These are phyloP conservation scores for Citrullus amarus DNA, from an alignment of 306 rosid species.

Conservation along the genomic window DNA sequence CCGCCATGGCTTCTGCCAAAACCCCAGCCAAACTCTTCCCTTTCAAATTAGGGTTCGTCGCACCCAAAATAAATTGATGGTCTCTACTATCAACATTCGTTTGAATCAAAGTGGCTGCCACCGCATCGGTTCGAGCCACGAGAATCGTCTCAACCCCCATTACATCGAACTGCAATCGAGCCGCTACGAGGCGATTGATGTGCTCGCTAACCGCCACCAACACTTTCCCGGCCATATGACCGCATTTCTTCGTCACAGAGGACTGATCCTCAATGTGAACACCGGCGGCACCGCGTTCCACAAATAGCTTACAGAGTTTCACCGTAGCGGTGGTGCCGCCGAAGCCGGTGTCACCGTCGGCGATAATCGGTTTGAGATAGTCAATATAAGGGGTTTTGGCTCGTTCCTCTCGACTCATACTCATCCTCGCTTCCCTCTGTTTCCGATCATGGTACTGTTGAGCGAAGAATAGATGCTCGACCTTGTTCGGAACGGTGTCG, in stretches of 20 bases:
- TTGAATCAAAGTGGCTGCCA: conserved; percentile 65
- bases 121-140: conserved; percentile 92
- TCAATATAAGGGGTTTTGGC: conserved; percentile 67
- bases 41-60: conserved; percentile 40
- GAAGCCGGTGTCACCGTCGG: conserved; percentile 87
- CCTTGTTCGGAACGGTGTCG: conserved; percentile 98
- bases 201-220: conserved; percentile 72
- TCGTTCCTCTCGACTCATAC: conserved; percentile 66
- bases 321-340: conserved; percentile 84
- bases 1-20: conserved; percentile 50
- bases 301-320: conserved; percentile 93
- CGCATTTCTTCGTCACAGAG: conserved; percentile 82
- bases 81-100: conserved; percentile 76
- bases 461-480: conserved; percentile 81
- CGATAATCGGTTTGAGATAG: conserved; percentile 83
- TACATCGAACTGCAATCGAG: conserved; percentile 85
- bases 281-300: conserved; percentile 93
- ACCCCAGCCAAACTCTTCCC: conserved; percentile 48
- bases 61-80: conserved; percentile 83
- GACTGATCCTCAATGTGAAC: conserved; percentile 96
- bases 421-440: conserved; percentile 82
- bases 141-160: conserved; percentile 87
- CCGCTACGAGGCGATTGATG: conserved; percentile 81
- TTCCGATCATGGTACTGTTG: conserved; percentile 89
- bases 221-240: conserved; percentile 97